Evolutionary conservation across 129 eudicot species (phyloP).

Genomic region (Flaveria trinervia): DNA sequence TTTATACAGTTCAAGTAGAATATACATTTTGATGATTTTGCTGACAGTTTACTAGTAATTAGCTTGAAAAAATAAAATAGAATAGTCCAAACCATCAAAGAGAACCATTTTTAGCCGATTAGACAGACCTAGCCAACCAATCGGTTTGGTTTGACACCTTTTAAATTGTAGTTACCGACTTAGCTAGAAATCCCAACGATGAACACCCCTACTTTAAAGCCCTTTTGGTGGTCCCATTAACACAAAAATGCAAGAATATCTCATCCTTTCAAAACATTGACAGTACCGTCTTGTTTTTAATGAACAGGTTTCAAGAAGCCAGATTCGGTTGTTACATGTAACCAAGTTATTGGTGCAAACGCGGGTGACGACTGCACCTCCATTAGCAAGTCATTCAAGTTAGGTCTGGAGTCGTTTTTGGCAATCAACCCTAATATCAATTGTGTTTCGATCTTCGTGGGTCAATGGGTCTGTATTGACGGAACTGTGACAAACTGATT

Average conservation of each 20-base stretch:
- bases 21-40: neutral
- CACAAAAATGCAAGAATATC: neutral
- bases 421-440: conserved; percentile 39
- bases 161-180: too few species aligned
- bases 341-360: conserved; percentile 24
- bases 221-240: too few species aligned
- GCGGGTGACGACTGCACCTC: conserved; percentile 33
- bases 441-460: conserved; percentile 28
- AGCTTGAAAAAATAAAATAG: neutral
- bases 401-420: conserved; percentile 20
- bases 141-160: neutral
- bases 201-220: too few species aligned
- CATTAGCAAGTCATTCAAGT: conserved; percentile 16
- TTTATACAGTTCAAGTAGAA: neutral
- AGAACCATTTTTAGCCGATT: neutral
- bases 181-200: too few species aligned
- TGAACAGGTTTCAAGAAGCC: conserved; percentile 15
- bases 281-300: neutral
- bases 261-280: neutral
- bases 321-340: conserved; percentile 3
- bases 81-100: neutral
- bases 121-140: neutral
- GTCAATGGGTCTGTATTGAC: conserved; percentile 36
- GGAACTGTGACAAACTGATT: conserved; percentile 27
- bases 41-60: too few species aligned